phyloP scores from a whole-genome alignment of 352 stramenopile species.

The Nothophytophthora sp. region DNA sequence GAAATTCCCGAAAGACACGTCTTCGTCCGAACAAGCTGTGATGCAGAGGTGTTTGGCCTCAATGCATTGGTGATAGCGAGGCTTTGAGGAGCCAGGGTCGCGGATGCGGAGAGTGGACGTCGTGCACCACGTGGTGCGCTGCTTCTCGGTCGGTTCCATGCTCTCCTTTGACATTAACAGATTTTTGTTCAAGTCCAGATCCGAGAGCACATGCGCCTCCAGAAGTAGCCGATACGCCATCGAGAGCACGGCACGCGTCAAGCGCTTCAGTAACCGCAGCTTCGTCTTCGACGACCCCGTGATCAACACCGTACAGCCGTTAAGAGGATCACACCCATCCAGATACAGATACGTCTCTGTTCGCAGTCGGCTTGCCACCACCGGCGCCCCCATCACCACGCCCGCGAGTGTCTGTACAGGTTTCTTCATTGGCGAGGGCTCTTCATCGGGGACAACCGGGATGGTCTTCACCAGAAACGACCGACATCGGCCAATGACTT shows the following conservation, averaged over 20 bases:
- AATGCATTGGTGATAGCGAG: constrained; percentile 73
- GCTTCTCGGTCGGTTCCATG: constrained; percentile 20
- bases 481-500: constrained; percentile 65
- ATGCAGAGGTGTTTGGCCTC: constrained; percentile 73
- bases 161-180: constrained; percentile 23
- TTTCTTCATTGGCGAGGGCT: constrained; percentile 25
- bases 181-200: constrained; percentile 70
- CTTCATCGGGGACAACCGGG: constrained; percentile 42
- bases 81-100: constrained; percentile 41
- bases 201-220: constrained; percentile 93
- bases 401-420: constrained; percentile 27
- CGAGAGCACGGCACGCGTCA: constrained; percentile 91
- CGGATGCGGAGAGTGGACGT: constrained; percentile 69
- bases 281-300: constrained; percentile 87
- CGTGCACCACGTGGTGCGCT: constrained; percentile 67
- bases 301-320: constrained; percentile 95
- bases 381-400: constrained; percentile 26
- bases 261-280: constrained; percentile 92
- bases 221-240: constrained; percentile 97
- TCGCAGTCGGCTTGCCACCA: constrained; percentile 31
- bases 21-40: constrained; percentile 55
- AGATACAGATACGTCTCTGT: constrained; percentile 94
- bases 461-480: constrained; percentile 75
- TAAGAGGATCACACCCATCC: constrained; percentile 93
- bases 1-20: constrained; percentile 85